Evolutionary conservation across 345 rosid genomes (phyloP).

Genomic region (Brassica incana): DNA sequence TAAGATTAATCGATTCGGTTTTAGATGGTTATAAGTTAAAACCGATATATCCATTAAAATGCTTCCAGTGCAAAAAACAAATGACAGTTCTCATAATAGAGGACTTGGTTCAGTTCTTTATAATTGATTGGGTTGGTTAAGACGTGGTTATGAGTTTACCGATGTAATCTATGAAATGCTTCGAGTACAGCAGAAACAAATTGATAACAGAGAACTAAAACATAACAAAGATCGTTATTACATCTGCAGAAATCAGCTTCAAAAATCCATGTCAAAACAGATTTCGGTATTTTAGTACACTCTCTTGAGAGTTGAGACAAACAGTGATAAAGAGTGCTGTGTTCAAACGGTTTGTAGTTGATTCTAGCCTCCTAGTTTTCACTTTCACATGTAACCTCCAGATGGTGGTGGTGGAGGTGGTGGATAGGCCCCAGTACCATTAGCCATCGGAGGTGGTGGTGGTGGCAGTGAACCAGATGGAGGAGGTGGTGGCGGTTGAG

Average conservation of each 20-base stretch:
- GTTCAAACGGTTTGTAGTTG: neutral
- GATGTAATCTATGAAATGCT: neutral
- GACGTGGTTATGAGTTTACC: neutral
- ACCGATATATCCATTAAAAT: neutral
- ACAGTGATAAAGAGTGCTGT: neutral
- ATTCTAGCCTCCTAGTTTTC: conserved; percentile 4
- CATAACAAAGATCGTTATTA: neutral
- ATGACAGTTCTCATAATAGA: neutral
- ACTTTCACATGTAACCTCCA: conserved; percentile 49
- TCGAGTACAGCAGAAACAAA: neutral
- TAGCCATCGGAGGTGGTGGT: conserved; percentile 78
- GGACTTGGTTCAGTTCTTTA: neutral
- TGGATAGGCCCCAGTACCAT: conserved; percentile 72
- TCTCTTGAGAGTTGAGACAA: neutral
- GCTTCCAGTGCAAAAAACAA: neutral
- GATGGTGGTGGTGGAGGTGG: conserved; percentile 72
- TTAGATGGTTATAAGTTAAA: neutral
- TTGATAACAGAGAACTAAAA: neutral
- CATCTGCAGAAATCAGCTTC: neutral
- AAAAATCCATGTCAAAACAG: conserved; percentile 27
- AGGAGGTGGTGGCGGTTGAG: conserved; percentile 76
- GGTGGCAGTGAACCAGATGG: conserved; percentile 69
- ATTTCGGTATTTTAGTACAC: neutral
- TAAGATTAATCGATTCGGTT: neutral
- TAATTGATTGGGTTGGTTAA: neutral